These are phyloP conservation scores for Juglanconis oblonga DNA, from an alignment of 2,329 filamentous ascomycete genomes.

Conservation along the genomic window DNA sequence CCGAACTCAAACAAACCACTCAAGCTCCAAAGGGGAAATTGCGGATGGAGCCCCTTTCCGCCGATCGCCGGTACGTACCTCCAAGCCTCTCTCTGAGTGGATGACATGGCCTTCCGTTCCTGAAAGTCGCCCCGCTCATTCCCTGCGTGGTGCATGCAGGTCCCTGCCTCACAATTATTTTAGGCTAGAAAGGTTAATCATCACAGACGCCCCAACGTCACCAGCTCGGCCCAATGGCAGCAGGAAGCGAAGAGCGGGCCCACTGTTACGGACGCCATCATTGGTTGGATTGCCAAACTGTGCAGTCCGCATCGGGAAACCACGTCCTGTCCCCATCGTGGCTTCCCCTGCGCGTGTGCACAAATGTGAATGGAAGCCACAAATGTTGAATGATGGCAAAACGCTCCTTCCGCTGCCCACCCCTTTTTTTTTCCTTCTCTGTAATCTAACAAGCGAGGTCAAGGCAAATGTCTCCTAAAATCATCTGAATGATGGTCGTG, in stretches of 20 bases:
- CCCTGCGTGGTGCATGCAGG: neutral
- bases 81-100: conserved; percentile 8
- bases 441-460: conserved; percentile 6
- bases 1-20: conserved; percentile 8
- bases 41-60: conserved; percentile 10
- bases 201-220: no score
- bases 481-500: neutral
- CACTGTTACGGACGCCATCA: neutral
- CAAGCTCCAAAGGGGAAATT: conserved; percentile 16
- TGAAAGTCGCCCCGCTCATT: neutral
- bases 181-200: neutral
- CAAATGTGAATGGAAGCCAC: no score
- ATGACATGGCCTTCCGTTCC: neutral
- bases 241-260: no score
- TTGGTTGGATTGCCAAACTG: neutral
- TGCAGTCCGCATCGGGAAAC: neutral
- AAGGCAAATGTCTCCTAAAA: neutral
- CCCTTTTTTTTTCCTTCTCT: neutral
- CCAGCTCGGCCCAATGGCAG: no score
- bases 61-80: conserved; percentile 14
- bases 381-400: neutral
- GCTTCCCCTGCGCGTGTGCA: neutral
- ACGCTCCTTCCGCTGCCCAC: neutral
- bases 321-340: neutral
- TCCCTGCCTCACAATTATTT: neutral